Evolutionary conservation across 495 filamentous ascomycete genomes (phyloP).

Genomic region (Darksidea phi): DNA sequence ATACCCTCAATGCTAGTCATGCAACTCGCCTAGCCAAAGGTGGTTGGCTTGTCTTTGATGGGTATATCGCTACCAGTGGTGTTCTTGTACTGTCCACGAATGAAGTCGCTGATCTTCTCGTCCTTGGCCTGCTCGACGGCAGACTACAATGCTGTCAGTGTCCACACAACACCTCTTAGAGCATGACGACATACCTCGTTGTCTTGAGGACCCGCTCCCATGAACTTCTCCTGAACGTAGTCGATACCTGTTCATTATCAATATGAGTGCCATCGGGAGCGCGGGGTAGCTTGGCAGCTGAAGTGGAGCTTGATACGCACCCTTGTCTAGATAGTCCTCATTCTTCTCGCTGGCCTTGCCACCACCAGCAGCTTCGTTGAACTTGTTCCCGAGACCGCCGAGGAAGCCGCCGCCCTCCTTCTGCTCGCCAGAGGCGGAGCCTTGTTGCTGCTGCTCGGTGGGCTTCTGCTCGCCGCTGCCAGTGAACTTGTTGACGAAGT

Average conservation of each 20-base stretch:
- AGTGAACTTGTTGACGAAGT: constrained; percentile 43
- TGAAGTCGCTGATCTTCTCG: constrained; percentile 53
- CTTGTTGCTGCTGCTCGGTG: constrained; percentile 13
- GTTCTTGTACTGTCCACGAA: constrained; percentile 62
- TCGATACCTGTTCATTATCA: constrained; percentile 56
- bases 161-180: neutral
- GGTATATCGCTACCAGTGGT: constrained; percentile 61
- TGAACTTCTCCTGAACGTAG: constrained; percentile 62
- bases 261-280: neutral
- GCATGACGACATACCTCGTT: constrained; percentile 52
- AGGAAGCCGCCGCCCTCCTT: constrained; percentile 50
- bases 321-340: constrained; percentile 52
- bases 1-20: no score
- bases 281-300: constrained; percentile 1
- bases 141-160: constrained; percentile 35
- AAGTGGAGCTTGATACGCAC: constrained; percentile 9
- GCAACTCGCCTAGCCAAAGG: constrained; percentile 34
- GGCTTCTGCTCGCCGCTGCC: constrained; percentile 34
- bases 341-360: constrained; percentile 67
- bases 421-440: constrained; percentile 14
- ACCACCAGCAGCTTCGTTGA: constrained; percentile 63
- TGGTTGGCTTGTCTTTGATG: constrained; percentile 61
- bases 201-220: constrained; percentile 64
- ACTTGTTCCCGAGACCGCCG: constrained; percentile 53
- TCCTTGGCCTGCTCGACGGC: constrained; percentile 75